These are phyloP conservation scores for Pascua sp. DNA, from an alignment of 1,284 basidiomycete genomes.

Conservation along the genomic window DNA sequence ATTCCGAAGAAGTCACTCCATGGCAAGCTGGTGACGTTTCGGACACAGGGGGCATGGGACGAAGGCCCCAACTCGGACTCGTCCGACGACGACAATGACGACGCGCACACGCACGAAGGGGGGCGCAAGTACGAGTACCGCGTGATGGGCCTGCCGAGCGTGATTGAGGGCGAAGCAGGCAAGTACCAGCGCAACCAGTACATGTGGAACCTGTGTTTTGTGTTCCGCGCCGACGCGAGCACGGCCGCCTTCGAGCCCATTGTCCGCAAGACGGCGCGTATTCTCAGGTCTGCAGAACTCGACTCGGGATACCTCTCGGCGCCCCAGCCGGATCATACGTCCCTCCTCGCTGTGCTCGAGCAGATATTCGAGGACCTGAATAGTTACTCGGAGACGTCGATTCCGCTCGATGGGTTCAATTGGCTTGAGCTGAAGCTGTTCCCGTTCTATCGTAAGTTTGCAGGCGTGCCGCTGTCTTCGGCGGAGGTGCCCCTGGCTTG, in stretches of 20 bases:
- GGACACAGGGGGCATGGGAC: constrained; percentile 29
- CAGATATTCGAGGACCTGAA: constrained; percentile 97
- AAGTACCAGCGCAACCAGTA: constrained; percentile 82
- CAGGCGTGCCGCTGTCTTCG: too few species aligned
- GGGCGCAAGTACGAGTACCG: constrained; percentile 54
- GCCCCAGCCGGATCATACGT: constrained; percentile 61
- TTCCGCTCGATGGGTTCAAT: constrained; percentile 81
- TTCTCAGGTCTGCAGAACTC: constrained; percentile 84
- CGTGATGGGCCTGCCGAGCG: constrained; percentile 83
- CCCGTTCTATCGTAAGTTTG: constrained; percentile 69
- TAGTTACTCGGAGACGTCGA: constrained; percentile 92
- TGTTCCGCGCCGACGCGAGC: constrained; percentile 83
- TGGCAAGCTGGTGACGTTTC: constrained; percentile 72
- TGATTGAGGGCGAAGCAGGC: constrained; percentile 56
- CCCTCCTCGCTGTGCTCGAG: constrained; percentile 81
- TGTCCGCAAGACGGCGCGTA: constrained; percentile 88
- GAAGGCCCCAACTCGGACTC: constrained; percentile 24
- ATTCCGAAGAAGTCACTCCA: constrained; percentile 85
- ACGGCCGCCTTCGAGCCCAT: constrained; percentile 93
- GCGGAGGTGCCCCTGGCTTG: too few species aligned
- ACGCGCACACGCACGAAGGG: constrained; percentile 12
- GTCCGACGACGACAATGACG: constrained; percentile 7
- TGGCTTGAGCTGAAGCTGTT: constrained; percentile 93
- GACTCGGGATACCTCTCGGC: constrained; percentile 84
- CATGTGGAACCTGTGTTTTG: constrained; percentile 93